Evolutionary conservation across 768 basidiomycete genomes (phyloP).

Genomic region (Calocybe gangraenosa): DNA sequence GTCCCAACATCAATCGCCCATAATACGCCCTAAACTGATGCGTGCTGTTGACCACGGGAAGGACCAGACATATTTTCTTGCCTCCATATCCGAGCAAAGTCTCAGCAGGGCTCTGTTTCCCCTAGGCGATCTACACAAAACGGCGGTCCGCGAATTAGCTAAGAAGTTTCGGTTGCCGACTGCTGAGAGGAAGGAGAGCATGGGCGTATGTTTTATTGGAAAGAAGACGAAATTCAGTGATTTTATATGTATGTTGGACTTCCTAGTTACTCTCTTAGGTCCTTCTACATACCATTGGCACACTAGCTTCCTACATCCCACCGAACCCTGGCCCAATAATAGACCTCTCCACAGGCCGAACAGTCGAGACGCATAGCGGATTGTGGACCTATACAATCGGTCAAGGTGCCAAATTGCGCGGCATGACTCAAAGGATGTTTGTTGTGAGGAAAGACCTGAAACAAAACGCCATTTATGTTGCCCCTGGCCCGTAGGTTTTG

Average conservation of each 20-base stretch:
- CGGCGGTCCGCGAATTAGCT: constrained; percentile 72
- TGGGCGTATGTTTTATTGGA: constrained; percentile 95
- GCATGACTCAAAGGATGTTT: constrained; percentile 60
- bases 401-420: constrained; percentile 65
- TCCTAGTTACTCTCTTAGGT: neutral
- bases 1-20: neutral
- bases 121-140: constrained; percentile 61
- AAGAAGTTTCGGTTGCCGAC: constrained; percentile 58
- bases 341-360: constrained; percentile 47
- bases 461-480: constrained; percentile 70
- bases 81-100: constrained; percentile 65
- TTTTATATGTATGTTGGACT: constrained; percentile 57
- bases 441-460: constrained; percentile 66
- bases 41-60: constrained; percentile 58
- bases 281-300: neutral
- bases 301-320: constrained; percentile 72
- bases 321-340: constrained; percentile 69
- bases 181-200: constrained; percentile 77
- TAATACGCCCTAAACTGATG: constrained; percentile 46
- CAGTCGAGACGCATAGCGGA: constrained; percentile 62
- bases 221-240: constrained; percentile 66
- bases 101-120: constrained; percentile 78
- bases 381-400: constrained; percentile 87
- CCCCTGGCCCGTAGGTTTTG: constrained; percentile 60
- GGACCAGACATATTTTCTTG: constrained; percentile 92